Conservation (phyloP, 805 yeast genomes). For the Candida yuanshanica region DNA sequence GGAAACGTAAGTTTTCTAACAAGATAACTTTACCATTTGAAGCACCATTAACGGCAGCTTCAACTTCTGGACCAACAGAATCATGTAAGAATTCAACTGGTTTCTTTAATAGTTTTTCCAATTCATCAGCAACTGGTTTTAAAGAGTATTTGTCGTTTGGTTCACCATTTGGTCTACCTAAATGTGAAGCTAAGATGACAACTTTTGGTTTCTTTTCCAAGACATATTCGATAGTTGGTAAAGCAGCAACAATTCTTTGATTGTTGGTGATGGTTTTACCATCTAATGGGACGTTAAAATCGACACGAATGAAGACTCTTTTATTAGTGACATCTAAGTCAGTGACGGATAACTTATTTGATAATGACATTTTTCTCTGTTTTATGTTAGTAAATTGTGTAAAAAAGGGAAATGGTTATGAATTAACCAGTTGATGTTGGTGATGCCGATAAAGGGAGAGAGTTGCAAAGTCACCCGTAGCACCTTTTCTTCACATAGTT, state of each 20-base stretch:
- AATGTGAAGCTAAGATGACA: constrained; percentile 90
- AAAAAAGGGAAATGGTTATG: neutral
- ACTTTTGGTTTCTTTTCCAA: constrained; percentile 87
- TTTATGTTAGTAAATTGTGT: neutral
- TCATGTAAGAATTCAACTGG: constrained; percentile 80
- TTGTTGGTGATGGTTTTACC: constrained; percentile 97
- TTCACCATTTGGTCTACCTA: constrained; percentile 99
- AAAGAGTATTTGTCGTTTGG: constrained; percentile 78
- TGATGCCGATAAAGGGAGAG: no score
- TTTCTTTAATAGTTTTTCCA: constrained; percentile 67
- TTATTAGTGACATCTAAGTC: constrained; percentile 84
- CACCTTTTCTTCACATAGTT: no score
- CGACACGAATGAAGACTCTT: constrained; percentile 98
- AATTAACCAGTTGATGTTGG: neutral
- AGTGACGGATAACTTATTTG: constrained; percentile 87
- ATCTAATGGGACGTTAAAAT: constrained; percentile 92
- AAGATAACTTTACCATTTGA: constrained; percentile 78
- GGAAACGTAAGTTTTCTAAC: constrained; percentile 97
- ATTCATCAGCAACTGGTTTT: constrained; percentile 89
- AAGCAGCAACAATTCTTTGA: constrained; percentile 98
- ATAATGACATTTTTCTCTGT: constrained; percentile 66
- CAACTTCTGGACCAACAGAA: constrained; percentile 91
- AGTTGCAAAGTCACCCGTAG: neutral
- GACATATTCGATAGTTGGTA: constrained; percentile 96
- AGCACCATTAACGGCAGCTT: constrained; percentile 68